Percentiles rank a stretch among this genome's conserved stretches.
Evolutionary conservation across 2,329 filamentous ascomycete genomes (phyloP).

Genomic region (Botrytis fragariae): DNA sequence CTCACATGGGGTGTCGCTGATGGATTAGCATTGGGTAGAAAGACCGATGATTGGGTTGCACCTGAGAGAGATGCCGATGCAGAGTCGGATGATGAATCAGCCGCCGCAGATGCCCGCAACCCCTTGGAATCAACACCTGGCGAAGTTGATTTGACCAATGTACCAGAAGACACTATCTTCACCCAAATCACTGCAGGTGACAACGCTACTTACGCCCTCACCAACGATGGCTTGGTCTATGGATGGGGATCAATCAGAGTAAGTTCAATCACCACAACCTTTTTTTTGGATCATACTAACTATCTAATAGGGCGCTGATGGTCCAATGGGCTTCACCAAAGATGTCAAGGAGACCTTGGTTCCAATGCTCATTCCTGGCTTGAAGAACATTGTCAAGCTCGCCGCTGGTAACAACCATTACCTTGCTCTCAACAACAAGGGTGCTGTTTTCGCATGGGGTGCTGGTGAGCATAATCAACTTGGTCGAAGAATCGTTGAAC

Average conservation of each 20-base stretch:
- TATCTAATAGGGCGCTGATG: conserved; percentile 54
- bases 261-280: conserved; percentile 33
- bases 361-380: conserved; percentile 52
- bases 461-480: conserved; percentile 62
- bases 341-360: not conserved
- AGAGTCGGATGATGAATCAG: conserved; percentile 46
- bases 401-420: conserved; percentile 57
- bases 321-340: conserved; percentile 54
- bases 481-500: conserved; percentile 45
- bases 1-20: conserved; percentile 87
- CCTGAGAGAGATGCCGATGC: conserved; percentile 52
- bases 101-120: conserved; percentile 59
- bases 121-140: conserved; percentile 44
- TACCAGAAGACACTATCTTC: conserved; percentile 54
- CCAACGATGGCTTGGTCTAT: conserved; percentile 72
- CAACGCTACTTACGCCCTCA: conserved; percentile 73
- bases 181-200: conserved; percentile 70
- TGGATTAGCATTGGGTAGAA: conserved; percentile 73
- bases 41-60: conserved; percentile 64
- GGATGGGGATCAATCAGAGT: conserved; percentile 81
- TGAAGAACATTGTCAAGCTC: conserved; percentile 54
- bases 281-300: conserved; percentile 16
- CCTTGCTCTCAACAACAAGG: conserved; percentile 55
- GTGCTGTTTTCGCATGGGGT: conserved; percentile 63
- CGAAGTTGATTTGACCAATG: conserved; percentile 59